These are phyloP conservation scores for Pichia phayaonensis DNA, from an alignment of 805 yeast genomes.

Conservation along the genomic window DNA sequence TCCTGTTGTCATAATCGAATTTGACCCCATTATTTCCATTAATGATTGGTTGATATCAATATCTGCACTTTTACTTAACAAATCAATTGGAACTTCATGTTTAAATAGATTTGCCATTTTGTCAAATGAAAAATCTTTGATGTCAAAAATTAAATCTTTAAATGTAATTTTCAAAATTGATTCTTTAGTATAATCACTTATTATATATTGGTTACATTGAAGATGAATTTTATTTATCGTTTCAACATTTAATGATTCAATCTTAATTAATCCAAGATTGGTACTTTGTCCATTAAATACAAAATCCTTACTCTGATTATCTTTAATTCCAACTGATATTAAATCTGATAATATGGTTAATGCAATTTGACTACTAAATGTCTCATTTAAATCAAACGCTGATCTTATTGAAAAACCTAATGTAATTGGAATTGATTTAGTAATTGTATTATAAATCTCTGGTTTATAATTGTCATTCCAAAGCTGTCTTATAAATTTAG, in stretches of 20 bases:
- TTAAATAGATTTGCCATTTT: neutral
- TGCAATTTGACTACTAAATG: slow-evolving; percentile 1
- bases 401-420: neutral
- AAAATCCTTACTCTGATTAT: slow-evolving; percentile 3
- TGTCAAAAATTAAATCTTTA: neutral
- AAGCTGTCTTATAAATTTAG: slow-evolving; percentile 4
- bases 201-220: neutral
- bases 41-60: slow-evolving; percentile 1
- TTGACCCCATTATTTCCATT: neutral
- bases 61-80: neutral
- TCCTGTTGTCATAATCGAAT: slow-evolving; percentile 1
- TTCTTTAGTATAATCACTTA: neutral
- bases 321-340: neutral
- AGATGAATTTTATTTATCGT: neutral
- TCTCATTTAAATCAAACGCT: neutral
- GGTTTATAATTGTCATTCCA: slow-evolving; percentile 5
- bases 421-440: slow-evolving; percentile 3
- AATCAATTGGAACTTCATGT: neutral
- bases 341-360: neutral
- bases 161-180: neutral
- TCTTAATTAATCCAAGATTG: neutral
- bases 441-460: neutral
- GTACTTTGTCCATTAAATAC: slow-evolving; percentile 8
- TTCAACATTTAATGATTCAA: slow-evolving; percentile 2
- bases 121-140: slow-evolving; percentile 6